Percentiles rank a stretch among this genome's conserved stretches.
Evolutionary conservation across 108 stramenopile species (phyloP).

Genomic region (Bacterosira constricta): DNA sequence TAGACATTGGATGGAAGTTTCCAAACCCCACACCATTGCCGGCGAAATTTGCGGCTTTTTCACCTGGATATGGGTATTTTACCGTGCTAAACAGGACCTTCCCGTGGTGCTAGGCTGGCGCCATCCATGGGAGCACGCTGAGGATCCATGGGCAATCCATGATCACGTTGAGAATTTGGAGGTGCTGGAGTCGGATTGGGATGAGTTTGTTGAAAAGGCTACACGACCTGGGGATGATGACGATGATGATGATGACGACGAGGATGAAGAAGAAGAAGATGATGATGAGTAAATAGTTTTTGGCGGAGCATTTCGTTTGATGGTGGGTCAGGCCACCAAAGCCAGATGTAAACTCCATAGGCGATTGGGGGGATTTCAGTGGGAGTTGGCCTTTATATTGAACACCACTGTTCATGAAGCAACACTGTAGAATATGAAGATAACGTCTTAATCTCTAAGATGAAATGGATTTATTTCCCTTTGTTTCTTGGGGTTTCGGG

Average conservation of each 20-base stretch:
- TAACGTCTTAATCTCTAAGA: background rate
- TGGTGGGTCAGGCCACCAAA: background rate
- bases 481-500: too few species aligned
- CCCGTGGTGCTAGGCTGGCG: conserved; percentile 75
- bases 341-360: background rate
- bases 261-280: conserved; percentile 1
- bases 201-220: conserved; percentile 52
- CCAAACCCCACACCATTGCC: conserved; percentile 26
- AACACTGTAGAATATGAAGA: conserved; percentile 1
- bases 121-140: conserved; percentile 87
- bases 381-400: background rate
- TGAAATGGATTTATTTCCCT: too few species aligned
- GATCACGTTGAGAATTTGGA: conserved; percentile 54
- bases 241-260: conserved; percentile 56
- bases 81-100: conserved; percentile 72
- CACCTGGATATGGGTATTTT: conserved; percentile 87
- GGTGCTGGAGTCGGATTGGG: conserved; percentile 58
- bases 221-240: conserved; percentile 70
- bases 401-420: background rate
- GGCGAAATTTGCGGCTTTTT: conserved; percentile 79
- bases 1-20: conserved; percentile 55
- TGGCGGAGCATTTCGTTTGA: background rate
- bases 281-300: conserved; percentile 16
- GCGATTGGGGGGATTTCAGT: background rate
- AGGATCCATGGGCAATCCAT: conserved; percentile 43